A percentile compares a stretch with the other conserved stretches of the same genome.
These are phyloP conservation scores for Leishmania lainsoni DNA, from an alignment of 208 protist genomes.

Conservation along the genomic window DNA sequence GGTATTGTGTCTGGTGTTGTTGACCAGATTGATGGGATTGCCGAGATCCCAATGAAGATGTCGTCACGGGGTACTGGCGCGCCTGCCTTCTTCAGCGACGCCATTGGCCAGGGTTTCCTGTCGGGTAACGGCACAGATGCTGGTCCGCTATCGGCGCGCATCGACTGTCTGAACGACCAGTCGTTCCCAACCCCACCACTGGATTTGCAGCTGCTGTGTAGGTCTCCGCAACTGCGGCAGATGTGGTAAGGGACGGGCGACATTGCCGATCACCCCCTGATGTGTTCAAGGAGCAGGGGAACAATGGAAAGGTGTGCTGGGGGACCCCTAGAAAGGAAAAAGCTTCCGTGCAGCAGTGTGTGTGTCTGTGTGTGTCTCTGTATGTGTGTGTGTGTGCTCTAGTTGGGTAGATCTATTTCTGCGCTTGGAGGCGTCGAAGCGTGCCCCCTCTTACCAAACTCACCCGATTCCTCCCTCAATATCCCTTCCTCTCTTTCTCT, in stretches of 20 bases:
- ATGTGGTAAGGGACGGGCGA: conserved; percentile 11
- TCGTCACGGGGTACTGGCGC: conserved; percentile 7
- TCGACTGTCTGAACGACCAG: conserved; percentile 23
- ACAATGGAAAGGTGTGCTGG: background rate
- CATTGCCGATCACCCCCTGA: background rate
- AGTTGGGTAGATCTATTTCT: background rate
- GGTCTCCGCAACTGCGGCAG: background rate
- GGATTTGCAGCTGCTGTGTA: conserved; percentile 5
- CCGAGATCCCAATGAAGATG: conserved; percentile 15
- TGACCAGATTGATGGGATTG: conserved; percentile 9
- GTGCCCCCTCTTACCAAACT: background rate
- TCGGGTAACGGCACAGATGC: conserved; percentile 37
- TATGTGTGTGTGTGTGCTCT: background rate
- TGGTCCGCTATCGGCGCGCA: conserved; percentile 32
- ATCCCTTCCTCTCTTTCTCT: background rate
- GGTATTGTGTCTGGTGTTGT: conserved; percentile 16
- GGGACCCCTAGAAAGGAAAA: background rate
- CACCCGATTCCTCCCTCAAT: background rate
- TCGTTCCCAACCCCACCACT: background rate
- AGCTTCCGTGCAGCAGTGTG: background rate
- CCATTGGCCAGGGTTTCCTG: conserved; percentile 38
- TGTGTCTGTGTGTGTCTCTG: background rate
- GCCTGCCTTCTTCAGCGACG: conserved; percentile 38
- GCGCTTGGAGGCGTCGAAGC: background rate
- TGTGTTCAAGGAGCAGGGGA: background rate